phyloP scores from a whole-genome alignment of 176 grass and related monocot genomes.

The Dendrocalamus sinicus region DNA sequence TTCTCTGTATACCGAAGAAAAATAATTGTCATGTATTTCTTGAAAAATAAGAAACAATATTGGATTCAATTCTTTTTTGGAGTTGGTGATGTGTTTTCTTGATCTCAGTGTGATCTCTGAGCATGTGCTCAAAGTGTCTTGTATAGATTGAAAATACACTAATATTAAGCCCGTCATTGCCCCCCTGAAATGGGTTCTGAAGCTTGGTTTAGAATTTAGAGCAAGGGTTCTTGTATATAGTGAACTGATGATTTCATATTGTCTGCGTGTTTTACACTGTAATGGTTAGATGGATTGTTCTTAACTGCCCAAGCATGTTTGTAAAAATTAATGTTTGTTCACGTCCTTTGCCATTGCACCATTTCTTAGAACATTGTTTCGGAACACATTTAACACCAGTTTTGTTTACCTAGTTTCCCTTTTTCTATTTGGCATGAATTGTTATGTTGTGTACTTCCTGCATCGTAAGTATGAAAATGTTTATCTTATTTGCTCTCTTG shows the following conservation, averaged over 20 bases:
- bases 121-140: constrained; percentile 3
- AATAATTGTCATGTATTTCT: not conserved
- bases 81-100: constrained; percentile 22
- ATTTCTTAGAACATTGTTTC: not conserved
- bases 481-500: constrained; percentile 40
- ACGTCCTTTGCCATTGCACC: constrained; percentile 13
- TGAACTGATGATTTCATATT: not conserved
- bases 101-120: constrained; percentile 22
- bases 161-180: not conserved
- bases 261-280: constrained; percentile 2
- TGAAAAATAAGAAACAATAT: not conserved
- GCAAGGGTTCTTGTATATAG: not conserved
- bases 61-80: constrained; percentile 5
- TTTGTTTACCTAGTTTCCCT: not conserved
- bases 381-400: constrained; percentile 19
- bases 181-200: not conserved
- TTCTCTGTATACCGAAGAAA: constrained; percentile 16
- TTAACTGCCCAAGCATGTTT: not conserved
- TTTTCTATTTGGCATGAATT: not conserved
- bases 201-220: constrained; percentile 18
- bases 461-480: constrained; percentile 8
- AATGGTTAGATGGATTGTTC: not conserved
- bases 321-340: not conserved
- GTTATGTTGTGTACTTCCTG: not conserved
- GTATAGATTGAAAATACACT: constrained; percentile 22